Percentiles rank a stretch among this genome's conserved stretches.
Conservation (phyloP, 2,329 filamentous ascomycete genomes). For the Aspergillus ustus region DNA sequence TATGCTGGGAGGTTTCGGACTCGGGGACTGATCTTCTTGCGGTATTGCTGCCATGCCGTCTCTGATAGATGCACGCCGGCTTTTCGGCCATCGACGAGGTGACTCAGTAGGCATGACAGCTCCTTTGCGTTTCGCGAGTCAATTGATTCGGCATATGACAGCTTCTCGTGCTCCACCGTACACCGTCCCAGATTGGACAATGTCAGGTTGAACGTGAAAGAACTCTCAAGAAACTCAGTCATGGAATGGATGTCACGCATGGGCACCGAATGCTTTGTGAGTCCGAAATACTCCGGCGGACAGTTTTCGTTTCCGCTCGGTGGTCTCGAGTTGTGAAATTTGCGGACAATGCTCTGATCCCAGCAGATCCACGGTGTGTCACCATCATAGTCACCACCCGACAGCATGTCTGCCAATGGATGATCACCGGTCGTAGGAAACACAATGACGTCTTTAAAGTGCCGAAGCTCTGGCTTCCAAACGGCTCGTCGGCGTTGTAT, state of each 20-base stretch:
- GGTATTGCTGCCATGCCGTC: slow-evolving; percentile 44
- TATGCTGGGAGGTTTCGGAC: slow-evolving; percentile 43
- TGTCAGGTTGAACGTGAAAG: slow-evolving; percentile 54
- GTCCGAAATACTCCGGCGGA: slow-evolving; percentile 50
- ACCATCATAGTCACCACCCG: slow-evolving; percentile 69
- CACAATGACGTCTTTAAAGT: slow-evolving; percentile 62
- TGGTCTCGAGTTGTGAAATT: slow-evolving; percentile 59
- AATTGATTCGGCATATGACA: slow-evolving; percentile 58
- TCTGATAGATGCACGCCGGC: slow-evolving; percentile 48
- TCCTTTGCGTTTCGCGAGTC: slow-evolving; percentile 38
- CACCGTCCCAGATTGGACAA: slow-evolving; percentile 57
- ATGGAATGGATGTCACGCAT: slow-evolving; percentile 47
- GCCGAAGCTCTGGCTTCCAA: slow-evolving; percentile 55
- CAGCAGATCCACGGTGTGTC: slow-evolving; percentile 66
- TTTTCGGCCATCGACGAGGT: slow-evolving; percentile 53
- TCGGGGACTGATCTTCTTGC: slow-evolving; percentile 37
- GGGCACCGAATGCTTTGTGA: slow-evolving; percentile 49
- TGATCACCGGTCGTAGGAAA: slow-evolving; percentile 58
- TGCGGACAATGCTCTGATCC: slow-evolving; percentile 57
- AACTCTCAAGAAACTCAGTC: slow-evolving; percentile 47
- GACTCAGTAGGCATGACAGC: slow-evolving; percentile 48
- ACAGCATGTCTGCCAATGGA: slow-evolving; percentile 63
- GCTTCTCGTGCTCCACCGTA: slow-evolving; percentile 55
- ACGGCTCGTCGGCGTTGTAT: slow-evolving; percentile 60
- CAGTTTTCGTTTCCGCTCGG: slow-evolving; percentile 38